Evolutionary conservation across 2,329 filamentous ascomycete species (phyloP).

Genomic region (Aplosporella prunicola): DNA sequence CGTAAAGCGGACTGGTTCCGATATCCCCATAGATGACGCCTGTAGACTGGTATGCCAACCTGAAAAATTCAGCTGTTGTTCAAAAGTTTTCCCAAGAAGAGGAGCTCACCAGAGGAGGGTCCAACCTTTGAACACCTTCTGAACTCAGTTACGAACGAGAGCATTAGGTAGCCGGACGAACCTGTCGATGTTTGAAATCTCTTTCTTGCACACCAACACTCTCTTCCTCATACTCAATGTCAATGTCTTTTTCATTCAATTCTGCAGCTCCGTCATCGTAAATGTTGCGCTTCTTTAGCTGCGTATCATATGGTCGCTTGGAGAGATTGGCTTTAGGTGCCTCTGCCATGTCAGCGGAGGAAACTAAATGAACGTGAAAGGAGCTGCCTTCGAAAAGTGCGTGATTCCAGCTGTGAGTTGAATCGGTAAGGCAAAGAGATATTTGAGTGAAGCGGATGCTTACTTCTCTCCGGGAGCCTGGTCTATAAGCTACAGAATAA

Average conservation of each 20-base stretch:
- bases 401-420: no score
- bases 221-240: constrained; percentile 11
- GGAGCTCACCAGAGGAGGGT: constrained; percentile 10
- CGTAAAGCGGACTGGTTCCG: constrained; percentile 58
- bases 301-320: constrained; percentile 1
- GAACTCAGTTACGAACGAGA: not conserved
- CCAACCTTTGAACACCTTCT: constrained; percentile 13
- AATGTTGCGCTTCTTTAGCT: constrained; percentile 5
- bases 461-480: no score
- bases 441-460: no score
- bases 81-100: not conserved
- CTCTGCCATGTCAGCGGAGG: not conserved
- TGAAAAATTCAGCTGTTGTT: constrained; percentile 7
- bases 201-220: constrained; percentile 9
- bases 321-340: constrained; percentile 5
- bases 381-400: no score
- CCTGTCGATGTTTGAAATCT: constrained; percentile 14
- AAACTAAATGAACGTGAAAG: no score
- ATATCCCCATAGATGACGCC: constrained; percentile 64
- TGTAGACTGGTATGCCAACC: constrained; percentile 55
- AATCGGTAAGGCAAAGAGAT: no score
- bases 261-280: not conserved
- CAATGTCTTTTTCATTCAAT: constrained; percentile 9
- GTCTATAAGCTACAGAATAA: no score
- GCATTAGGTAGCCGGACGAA: not conserved